Conservation (phyloP, 768 basidiomycete genomes). For the Terana coerulea region DNA sequence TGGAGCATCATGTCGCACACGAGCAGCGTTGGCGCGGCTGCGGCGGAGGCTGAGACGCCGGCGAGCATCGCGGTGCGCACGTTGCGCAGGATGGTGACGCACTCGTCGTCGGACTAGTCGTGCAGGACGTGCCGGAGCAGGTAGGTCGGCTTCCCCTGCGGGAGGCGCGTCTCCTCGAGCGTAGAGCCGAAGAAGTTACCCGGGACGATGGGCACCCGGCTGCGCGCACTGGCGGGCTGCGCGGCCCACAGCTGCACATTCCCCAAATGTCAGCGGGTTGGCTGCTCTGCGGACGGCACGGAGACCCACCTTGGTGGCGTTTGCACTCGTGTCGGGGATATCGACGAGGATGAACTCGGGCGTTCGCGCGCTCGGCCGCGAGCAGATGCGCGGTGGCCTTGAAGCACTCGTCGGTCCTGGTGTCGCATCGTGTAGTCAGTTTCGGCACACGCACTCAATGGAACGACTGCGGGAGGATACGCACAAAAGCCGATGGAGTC, state of each 20-base stretch:
- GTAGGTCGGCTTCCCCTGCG: slow-evolving; percentile 25
- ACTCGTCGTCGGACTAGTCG: slow-evolving; percentile 29
- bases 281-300: neutral
- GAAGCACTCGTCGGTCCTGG: slow-evolving; percentile 12
- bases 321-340: slow-evolving; percentile 23
- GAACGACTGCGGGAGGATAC: neutral
- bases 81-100: slow-evolving; percentile 23
- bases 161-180: slow-evolving; percentile 20
- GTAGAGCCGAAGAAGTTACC: slow-evolving; percentile 26
- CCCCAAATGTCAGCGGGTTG: neutral
- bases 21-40: slow-evolving; percentile 15
- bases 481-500: slow-evolving; percentile 15
- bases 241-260: slow-evolving; percentile 5
- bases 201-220: slow-evolving; percentile 21
- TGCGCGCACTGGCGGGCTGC: slow-evolving; percentile 7
- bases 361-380: neutral
- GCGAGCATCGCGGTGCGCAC: slow-evolving; percentile 24
- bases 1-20: slow-evolving; percentile 28
- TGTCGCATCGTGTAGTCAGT: too few species aligned
- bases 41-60: neutral
- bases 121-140: slow-evolving; percentile 30
- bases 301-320: slow-evolving; percentile 21
- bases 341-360: slow-evolving; percentile 25
- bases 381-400: slow-evolving; percentile 9
- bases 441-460: too few species aligned